Conservation (phyloP, 23 red algal species). For the Gracilaria gracilis region DNA sequence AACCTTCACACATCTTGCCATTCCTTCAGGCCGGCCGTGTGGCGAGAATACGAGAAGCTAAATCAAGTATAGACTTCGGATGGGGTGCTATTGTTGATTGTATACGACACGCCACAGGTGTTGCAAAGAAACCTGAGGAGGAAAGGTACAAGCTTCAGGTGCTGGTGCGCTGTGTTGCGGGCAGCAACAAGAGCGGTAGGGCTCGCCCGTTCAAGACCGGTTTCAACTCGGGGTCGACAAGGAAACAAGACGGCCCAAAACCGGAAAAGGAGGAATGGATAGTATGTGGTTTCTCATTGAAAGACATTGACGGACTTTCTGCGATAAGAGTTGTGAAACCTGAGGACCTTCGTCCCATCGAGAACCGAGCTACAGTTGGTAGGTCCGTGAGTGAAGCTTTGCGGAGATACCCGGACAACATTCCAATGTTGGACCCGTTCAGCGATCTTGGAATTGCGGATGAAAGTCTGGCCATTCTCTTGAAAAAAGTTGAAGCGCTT, state of each 20-base stretch:
- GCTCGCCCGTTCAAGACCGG: slow-evolving; percentile 21
- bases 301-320: slow-evolving; percentile 76
- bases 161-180: slow-evolving; percentile 56
- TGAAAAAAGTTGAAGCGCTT: slow-evolving; percentile 84
- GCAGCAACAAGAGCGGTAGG: slow-evolving; percentile 26
- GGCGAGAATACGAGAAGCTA: slow-evolving; percentile 41
- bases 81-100: slow-evolving; percentile 86
- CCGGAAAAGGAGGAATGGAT: slow-evolving; percentile 43
- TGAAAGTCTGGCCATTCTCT: slow-evolving; percentile 68
- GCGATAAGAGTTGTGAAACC: slow-evolving; percentile 85
- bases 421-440: slow-evolving; percentile 90
- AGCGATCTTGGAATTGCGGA: slow-evolving; percentile 82
- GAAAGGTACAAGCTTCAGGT: slow-evolving; percentile 74
- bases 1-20: slow-evolving; percentile 57
- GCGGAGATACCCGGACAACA: slow-evolving; percentile 70
- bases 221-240: not conserved
- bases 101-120: slow-evolving; percentile 35
- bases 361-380: slow-evolving; percentile 76
- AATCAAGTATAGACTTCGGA: slow-evolving; percentile 68
- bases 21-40: slow-evolving; percentile 85
- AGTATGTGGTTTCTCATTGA: slow-evolving; percentile 51
- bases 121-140: slow-evolving; percentile 47
- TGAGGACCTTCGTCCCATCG: slow-evolving; percentile 64
- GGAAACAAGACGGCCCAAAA: slow-evolving; percentile 20
- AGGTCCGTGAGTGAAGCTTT: slow-evolving; percentile 80